Conservation (phyloP, 1,284 basidiomycete genomes). For the Anthracocystis walkeri region DNA sequence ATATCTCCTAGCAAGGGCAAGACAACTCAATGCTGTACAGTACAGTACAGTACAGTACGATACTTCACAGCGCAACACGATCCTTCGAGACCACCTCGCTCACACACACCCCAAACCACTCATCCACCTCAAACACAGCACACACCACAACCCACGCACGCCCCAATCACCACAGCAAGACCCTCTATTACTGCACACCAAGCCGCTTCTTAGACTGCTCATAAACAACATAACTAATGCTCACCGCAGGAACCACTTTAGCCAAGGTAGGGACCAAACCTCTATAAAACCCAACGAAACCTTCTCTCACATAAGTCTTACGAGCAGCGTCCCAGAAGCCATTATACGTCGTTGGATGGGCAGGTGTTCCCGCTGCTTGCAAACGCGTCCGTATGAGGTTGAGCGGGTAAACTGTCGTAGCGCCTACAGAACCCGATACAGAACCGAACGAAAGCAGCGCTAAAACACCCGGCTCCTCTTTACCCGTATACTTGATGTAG, state of each 20-base stretch:
- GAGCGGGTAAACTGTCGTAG: slow-evolving; percentile 70
- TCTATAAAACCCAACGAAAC: slow-evolving; percentile 94
- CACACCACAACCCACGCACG: not conserved
- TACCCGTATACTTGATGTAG: slow-evolving; percentile 70
- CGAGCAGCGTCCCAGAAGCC: slow-evolving; percentile 87
- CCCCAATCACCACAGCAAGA: no score
- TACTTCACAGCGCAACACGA: no score
- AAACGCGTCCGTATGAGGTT: slow-evolving; percentile 88
- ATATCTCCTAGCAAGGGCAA: no score
- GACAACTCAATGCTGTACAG: no score
- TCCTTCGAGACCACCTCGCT: no score
- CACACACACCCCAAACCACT: no score
- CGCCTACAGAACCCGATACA: slow-evolving; percentile 70
- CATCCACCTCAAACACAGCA: no score
- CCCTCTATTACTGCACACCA: slow-evolving; percentile 49
- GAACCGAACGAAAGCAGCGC: slow-evolving; percentile 70
- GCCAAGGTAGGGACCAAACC: slow-evolving; percentile 90
- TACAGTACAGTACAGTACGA: no score
- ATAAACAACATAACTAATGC: slow-evolving; percentile 68
- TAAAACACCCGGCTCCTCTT: slow-evolving; percentile 70
- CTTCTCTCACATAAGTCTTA: slow-evolving; percentile 86
- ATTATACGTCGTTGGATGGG: slow-evolving; percentile 74
- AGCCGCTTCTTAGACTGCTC: slow-evolving; percentile 62
- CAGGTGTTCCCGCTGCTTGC: slow-evolving; percentile 84
- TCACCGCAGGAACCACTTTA: slow-evolving; percentile 73